Conservation (phyloP, 352 stramenopile genomes). For the Phytophthora meadii region DNA sequence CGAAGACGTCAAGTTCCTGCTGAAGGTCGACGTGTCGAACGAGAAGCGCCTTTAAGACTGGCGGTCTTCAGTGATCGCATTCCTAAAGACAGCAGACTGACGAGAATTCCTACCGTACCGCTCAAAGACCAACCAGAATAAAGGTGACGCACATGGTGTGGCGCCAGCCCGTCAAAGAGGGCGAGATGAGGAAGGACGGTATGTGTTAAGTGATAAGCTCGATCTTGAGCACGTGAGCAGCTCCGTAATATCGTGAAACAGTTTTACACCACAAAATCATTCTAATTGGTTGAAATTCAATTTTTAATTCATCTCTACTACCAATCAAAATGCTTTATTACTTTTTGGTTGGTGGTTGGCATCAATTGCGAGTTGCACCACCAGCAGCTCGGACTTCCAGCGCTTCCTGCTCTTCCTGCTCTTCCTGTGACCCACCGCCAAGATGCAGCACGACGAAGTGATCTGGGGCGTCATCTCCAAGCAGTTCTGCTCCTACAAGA, state of each 20-base stretch:
- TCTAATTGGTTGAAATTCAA: constrained; percentile 15
- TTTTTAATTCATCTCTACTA: constrained; percentile 21
- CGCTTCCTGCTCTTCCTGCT: constrained; percentile 1
- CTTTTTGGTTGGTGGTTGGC: constrained; percentile 30
- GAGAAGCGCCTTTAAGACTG: constrained; percentile 46
- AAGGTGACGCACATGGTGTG: neutral
- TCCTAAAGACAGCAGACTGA: neutral
- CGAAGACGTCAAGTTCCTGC: constrained; percentile 74
- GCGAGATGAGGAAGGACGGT: constrained; percentile 2
- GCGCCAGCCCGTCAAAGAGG: constrained; percentile 11
- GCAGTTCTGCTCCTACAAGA: constrained; percentile 99
- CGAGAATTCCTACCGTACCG: neutral
- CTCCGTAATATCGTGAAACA: constrained; percentile 28
- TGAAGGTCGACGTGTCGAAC: constrained; percentile 46
- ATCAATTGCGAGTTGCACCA: constrained; percentile 35
- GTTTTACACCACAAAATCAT: constrained; percentile 3
- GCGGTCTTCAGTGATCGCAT: constrained; percentile 1
- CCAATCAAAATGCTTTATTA: neutral
- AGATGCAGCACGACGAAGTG: constrained; percentile 98
- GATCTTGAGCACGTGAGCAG: constrained; percentile 12
- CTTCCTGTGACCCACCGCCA: constrained; percentile 5
- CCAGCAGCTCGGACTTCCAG: neutral
- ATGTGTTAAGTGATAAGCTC: constrained; percentile 25
- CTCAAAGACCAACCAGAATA: neutral
- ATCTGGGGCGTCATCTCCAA: constrained; percentile 99